These are phyloP conservation scores for Fusarium sp. DNA, from an alignment of 2,329 filamentous ascomycete genomes.

Conservation along the genomic window DNA sequence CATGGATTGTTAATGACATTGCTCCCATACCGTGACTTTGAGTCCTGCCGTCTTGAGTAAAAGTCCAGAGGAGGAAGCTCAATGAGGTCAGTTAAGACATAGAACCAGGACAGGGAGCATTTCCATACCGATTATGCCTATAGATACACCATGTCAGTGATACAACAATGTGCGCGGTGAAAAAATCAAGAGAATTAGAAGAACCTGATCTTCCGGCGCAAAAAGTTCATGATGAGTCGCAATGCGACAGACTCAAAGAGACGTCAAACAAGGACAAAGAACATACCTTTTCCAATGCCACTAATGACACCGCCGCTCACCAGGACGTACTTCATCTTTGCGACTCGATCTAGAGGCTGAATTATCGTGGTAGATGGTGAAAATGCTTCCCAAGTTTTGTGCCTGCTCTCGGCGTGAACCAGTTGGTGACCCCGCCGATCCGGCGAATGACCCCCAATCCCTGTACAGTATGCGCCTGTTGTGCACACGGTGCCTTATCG, in stretches of 20 bases:
- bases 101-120: background rate
- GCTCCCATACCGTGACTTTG: slow-evolving; percentile 61
- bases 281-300: slow-evolving; percentile 19
- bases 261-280: background rate
- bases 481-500: background rate
- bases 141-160: background rate
- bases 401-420: background rate
- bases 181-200: background rate
- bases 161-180: background rate
- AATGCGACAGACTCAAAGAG: background rate
- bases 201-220: background rate
- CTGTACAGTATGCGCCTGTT: background rate
- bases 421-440: slow-evolving; percentile 1
- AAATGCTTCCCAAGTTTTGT: background rate
- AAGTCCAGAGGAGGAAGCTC: slow-evolving; percentile 61
- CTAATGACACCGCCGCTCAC: slow-evolving; percentile 18
- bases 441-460: background rate
- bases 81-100: background rate
- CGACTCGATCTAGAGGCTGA: background rate
- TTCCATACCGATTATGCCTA: slow-evolving; percentile 8
- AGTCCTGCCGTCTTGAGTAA: slow-evolving; percentile 81
- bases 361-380: background rate
- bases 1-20: background rate
- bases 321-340: slow-evolving; percentile 16
- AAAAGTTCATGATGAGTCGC: background rate